A percentile compares a stretch with the other conserved stretches of the same genome.
Evolutionary conservation across 176 grass and related monocot genomes (phyloP).

Genomic region (Paspalum notatum): DNA sequence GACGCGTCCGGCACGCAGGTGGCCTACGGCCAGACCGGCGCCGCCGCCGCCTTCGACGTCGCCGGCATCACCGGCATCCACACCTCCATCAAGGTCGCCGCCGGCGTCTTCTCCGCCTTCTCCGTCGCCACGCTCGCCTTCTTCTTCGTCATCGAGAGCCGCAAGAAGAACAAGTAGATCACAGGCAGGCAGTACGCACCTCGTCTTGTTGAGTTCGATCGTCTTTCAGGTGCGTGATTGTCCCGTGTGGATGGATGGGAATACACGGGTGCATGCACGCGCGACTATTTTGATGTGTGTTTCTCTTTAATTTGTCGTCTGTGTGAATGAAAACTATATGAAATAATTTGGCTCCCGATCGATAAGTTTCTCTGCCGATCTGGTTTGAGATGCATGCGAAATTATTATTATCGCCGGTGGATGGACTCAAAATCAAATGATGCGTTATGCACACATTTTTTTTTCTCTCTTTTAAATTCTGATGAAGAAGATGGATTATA

Average conservation of each 20-base stretch:
- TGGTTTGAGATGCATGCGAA: not conserved
- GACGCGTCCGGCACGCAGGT: slow-evolving; percentile 62
- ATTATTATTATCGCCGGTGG: not conserved
- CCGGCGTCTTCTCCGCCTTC: slow-evolving; percentile 86
- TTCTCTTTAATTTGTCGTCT: not conserved
- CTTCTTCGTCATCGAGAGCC: slow-evolving; percentile 81
- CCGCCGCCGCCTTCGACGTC: slow-evolving; percentile 47
- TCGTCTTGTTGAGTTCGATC: not conserved
- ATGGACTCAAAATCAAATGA: not conserved
- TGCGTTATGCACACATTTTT: not conserved
- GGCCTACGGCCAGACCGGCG: slow-evolving; percentile 74
- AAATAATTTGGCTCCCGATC: slow-evolving; percentile 4
- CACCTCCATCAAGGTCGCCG: slow-evolving; percentile 62
- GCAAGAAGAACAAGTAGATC: slow-evolving; percentile 68
- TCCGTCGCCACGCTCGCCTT: slow-evolving; percentile 60
- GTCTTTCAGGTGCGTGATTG: not conserved
- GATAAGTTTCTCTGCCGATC: not conserved
- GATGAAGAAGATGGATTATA: not conserved
- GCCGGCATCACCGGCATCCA: slow-evolving; percentile 70
- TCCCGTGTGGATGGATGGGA: not conserved
- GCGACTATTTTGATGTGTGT: slow-evolving; percentile 10
- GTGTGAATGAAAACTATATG: slow-evolving; percentile 10
- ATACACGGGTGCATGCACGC: not conserved
- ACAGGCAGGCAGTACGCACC: too few relatives aligned
- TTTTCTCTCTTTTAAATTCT: not conserved